Conservation (phyloP, 305 asterid genomes). For the Salvia sclarea region DNA sequence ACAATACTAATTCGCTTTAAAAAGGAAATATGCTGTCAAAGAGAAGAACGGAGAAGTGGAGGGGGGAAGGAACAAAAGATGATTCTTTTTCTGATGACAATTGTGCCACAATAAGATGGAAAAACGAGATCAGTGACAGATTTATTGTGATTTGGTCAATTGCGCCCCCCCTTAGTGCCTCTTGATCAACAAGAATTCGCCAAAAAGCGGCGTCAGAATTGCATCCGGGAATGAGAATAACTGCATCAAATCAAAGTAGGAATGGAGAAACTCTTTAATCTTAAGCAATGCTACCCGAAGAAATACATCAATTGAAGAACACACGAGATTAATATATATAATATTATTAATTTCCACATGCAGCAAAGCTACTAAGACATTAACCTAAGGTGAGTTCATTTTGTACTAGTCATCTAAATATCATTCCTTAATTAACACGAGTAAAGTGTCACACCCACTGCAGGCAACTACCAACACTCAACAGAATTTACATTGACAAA, state of each 20-base stretch:
- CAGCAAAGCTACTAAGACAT: neutral
- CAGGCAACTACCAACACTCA: too few species aligned
- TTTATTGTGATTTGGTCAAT: constrained; percentile 22
- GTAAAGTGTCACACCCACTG: too few species aligned
- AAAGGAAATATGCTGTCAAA: neutral
- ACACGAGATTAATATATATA: neutral
- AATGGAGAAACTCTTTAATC: neutral
- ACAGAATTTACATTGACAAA: too few species aligned
- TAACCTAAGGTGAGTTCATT: neutral
- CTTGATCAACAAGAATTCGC: constrained; percentile 17
- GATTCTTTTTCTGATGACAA: constrained; percentile 4
- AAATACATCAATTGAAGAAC: constrained; percentile 1
- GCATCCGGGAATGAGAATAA: constrained; percentile 11
- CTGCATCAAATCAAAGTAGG: constrained; percentile 30
- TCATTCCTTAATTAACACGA: neutral
- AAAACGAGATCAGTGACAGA: neutral
- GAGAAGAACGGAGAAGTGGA: neutral
- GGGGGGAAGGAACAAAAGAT: neutral
- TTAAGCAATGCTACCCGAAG: neutral
- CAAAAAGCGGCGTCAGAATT: constrained; percentile 5
- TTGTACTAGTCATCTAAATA: neutral
- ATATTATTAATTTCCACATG: too few species aligned
- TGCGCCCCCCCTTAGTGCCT: neutral
- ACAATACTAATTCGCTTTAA: neutral
- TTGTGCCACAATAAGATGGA: constrained; percentile 6